Percentiles rank a stretch among this genome's conserved stretches.
These are phyloP conservation scores for Diacronema lutheri DNA, from an alignment of 78 protist genomes.

Conservation along the genomic window DNA sequence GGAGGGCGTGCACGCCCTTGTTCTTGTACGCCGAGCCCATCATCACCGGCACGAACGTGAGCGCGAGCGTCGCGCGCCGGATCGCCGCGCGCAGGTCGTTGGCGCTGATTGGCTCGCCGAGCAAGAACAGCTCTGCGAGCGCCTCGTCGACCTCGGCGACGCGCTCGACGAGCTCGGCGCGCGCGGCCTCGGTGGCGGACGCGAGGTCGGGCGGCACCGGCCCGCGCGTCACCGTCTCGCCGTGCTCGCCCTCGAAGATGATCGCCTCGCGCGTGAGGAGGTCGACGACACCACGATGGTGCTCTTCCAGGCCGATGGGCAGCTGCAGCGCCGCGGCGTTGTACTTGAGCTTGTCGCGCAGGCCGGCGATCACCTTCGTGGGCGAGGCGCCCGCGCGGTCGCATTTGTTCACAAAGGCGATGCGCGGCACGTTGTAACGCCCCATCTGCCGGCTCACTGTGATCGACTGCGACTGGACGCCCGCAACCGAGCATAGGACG, in stretches of 20 bases:
- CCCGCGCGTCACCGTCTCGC: not conserved
- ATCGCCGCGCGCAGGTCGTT: constrained; percentile 38
- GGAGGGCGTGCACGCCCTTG: constrained; percentile 88
- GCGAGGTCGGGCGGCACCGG: constrained; percentile 38
- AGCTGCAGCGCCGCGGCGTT: constrained; percentile 76
- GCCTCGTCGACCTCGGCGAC: constrained; percentile 69
- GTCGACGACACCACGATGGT: constrained; percentile 63
- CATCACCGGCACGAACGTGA: constrained; percentile 79
- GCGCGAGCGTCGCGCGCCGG: constrained; percentile 56
- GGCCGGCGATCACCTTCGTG: constrained; percentile 27
- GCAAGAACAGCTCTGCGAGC: constrained; percentile 50
- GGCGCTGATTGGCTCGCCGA: not conserved
- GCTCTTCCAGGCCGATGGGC: not conserved
- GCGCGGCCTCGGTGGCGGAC: constrained; percentile 5
- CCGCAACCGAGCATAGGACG: constrained; percentile 5
- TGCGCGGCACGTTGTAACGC: constrained; percentile 80
- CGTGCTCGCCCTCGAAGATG: constrained; percentile 64
- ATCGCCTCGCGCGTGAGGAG: constrained; percentile 61
- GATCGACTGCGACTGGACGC: constrained; percentile 66
- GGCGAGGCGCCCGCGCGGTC: constrained; percentile 74
- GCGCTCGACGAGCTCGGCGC: constrained; percentile 36
- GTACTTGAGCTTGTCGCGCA: constrained; percentile 63
- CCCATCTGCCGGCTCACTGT: constrained; percentile 76
- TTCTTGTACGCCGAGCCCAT: constrained; percentile 93
- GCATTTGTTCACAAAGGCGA: constrained; percentile 89